Percentiles rank a stretch among this genome's conserved stretches.
Evolutionary conservation across 106 monocot genomes (phyloP).

Genomic region (Xerophyta viscosa): DNA sequence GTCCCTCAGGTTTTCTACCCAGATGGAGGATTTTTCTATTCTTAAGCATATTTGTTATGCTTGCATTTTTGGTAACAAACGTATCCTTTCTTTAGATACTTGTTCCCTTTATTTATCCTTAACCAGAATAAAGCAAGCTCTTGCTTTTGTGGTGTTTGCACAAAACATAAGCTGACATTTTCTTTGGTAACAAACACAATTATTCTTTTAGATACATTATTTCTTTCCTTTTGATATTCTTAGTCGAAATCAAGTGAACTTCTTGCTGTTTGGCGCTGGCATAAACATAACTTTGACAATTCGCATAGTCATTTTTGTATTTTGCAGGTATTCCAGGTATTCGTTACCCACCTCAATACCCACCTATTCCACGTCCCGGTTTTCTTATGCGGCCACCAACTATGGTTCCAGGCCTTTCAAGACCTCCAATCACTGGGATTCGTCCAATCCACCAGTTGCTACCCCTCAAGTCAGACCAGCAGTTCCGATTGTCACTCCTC

Average conservation of each 20-base stretch:
- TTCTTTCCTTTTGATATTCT: not conserved
- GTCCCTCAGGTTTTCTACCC: conserved; percentile 35
- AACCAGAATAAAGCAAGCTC: too few species aligned
- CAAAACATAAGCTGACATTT: too few species aligned
- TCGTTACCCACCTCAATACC: conserved; percentile 69
- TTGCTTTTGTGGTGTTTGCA: too few species aligned
- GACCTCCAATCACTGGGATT: conserved; percentile 55
- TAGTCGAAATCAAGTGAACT: not conserved
- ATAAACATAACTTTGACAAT: conserved; percentile 35
- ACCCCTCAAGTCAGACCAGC: conserved; percentile 48
- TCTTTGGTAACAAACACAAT: too few species aligned
- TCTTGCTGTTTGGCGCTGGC: not conserved
- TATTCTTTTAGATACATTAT: not conserved
- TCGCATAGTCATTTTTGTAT: conserved; percentile 55
- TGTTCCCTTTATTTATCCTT: too few species aligned
- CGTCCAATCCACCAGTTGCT: conserved; percentile 42
- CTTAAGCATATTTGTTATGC: conserved; percentile 34
- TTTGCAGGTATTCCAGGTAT: conserved; percentile 79
- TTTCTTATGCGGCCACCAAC: conserved; percentile 58
- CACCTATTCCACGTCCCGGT: conserved; percentile 49
- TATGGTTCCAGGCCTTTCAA: conserved; percentile 40
- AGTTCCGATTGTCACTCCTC: conserved; percentile 58
- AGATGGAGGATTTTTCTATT: conserved; percentile 37
- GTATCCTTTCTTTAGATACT: too few species aligned
- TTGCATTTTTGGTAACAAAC: conserved; percentile 50